Evolutionary conservation across 768 basidiomycete species (phyloP).

Genomic region (Inosperma sp.): DNA sequence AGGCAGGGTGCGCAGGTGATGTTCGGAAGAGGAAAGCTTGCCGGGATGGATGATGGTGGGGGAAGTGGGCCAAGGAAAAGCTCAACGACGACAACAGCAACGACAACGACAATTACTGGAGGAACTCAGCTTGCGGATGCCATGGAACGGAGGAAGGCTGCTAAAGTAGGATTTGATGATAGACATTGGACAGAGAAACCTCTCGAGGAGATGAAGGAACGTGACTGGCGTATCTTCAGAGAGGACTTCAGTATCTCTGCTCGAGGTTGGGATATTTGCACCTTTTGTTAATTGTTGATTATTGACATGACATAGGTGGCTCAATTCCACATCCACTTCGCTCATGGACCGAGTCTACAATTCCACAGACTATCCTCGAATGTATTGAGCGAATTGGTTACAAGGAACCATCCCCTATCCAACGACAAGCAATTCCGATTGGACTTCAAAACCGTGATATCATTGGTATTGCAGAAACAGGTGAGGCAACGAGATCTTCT

Average conservation of each 20-base stretch:
- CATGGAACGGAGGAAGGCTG: constrained; percentile 77
- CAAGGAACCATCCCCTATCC: constrained; percentile 95
- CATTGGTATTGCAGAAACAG: constrained; percentile 98
- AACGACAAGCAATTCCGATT: constrained; percentile 98
- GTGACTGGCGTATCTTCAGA: constrained; percentile 98
- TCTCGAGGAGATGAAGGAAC: constrained; percentile 88
- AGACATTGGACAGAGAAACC: constrained; percentile 98
- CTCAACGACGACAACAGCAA: constrained; percentile 19
- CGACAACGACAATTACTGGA: constrained; percentile 12
- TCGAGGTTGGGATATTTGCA: constrained; percentile 50
- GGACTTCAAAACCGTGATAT: constrained; percentile 94
- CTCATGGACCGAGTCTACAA: constrained; percentile 85
- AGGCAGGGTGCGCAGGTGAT: constrained; percentile 82
- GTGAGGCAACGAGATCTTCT: constrained; percentile 36
- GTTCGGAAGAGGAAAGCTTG: constrained; percentile 81
- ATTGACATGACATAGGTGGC: constrained; percentile 53
- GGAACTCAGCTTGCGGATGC: constrained; percentile 66
- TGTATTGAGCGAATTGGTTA: constrained; percentile 92
- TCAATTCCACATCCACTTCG: constrained; percentile 90
- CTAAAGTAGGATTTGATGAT: constrained; percentile 82
- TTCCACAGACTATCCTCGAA: constrained; percentile 72
- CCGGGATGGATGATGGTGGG: constrained; percentile 82
- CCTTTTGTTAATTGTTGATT: constrained; percentile 3
- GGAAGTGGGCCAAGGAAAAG: constrained; percentile 38
- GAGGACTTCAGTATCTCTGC: constrained; percentile 98